Percentiles rank a stretch among this genome's conserved stretches.
These are phyloP conservation scores for Fusarium compactum DNA, from an alignment of 2,329 filamentous ascomycete species.

Conservation along the genomic window DNA sequence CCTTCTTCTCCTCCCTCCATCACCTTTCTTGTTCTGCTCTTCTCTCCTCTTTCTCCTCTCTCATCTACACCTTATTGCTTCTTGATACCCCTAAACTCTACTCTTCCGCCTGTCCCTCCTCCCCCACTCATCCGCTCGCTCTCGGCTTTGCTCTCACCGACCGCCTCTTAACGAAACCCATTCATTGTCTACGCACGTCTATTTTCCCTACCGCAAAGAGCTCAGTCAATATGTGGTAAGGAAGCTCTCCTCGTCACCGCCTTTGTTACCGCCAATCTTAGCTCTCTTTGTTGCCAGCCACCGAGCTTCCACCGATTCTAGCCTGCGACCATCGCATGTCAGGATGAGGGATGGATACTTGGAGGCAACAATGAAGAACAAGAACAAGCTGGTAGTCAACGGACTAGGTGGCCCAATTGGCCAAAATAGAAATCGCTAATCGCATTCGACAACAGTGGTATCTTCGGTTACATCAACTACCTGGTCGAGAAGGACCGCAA, in stretches of 20 bases:
- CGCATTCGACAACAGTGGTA: constrained; percentile 71
- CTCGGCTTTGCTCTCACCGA: constrained; percentile 37
- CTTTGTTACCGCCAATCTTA: constrained; percentile 23
- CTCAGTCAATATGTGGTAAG: constrained; percentile 50
- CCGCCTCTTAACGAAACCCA: constrained; percentile 34
- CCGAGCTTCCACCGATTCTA: constrained; percentile 35
- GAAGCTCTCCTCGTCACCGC: constrained; percentile 35
- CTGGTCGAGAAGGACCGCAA: constrained; percentile 98
- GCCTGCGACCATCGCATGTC: constrained; percentile 26
- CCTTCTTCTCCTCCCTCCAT: constrained; percentile 37
- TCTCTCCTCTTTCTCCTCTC: constrained; percentile 42
- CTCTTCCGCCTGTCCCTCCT: constrained; percentile 28
- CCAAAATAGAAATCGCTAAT: constrained; percentile 43
- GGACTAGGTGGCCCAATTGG: constrained; percentile 34
- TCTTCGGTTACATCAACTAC: constrained; percentile 99
- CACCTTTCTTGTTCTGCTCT: constrained; percentile 37
- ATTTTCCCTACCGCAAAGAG: constrained; percentile 27
- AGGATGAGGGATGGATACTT: constrained; percentile 25
- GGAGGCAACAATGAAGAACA: constrained; percentile 7
- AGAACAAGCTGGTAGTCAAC: constrained; percentile 19
- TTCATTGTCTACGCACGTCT: constrained; percentile 27
- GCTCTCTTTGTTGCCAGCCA: constrained; percentile 4
- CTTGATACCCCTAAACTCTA: constrained; percentile 46
- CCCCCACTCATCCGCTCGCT: constrained; percentile 37
- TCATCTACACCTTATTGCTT: constrained; percentile 46